Conservation (phyloP, 2,329 filamentous ascomycete genomes). For the Hypoxylon sp. region DNA sequence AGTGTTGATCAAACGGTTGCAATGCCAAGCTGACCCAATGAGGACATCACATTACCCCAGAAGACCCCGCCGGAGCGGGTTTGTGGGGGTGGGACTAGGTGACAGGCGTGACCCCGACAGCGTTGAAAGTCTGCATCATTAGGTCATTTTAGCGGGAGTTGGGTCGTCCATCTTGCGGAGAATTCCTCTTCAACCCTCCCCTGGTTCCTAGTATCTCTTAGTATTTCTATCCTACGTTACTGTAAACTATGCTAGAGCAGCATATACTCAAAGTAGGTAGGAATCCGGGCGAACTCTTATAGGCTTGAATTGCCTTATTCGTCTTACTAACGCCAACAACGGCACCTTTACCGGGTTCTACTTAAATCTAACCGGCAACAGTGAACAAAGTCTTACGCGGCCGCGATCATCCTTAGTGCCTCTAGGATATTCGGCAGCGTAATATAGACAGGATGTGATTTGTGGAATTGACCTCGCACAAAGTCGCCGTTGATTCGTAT, state of each 20-base stretch:
- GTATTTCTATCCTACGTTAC: background rate
- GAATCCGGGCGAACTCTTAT: background rate
- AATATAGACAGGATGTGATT: conserved; percentile 7
- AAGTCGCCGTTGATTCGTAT: conserved; percentile 7
- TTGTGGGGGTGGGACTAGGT: conserved; percentile 35
- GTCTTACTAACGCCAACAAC: background rate
- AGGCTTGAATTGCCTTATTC: conserved; percentile 11
- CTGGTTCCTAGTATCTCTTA: background rate
- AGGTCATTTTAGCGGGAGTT: conserved; percentile 28
- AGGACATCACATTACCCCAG: conserved; percentile 29
- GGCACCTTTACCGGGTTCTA: conserved; percentile 2
- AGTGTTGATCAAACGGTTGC: conserved; percentile 28
- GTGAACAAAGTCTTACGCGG: background rate
- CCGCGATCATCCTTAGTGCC: conserved; percentile 1
- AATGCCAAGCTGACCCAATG: conserved; percentile 26
- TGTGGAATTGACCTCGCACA: conserved; percentile 6
- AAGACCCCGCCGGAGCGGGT: conserved; percentile 14
- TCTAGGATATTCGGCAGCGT: background rate
- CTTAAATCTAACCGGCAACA: background rate
- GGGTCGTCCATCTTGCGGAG: conserved; percentile 28
- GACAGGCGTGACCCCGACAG: conserved; percentile 15
- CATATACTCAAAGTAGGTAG: background rate
- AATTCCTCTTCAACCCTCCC: conserved; percentile 2
- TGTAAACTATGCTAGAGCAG: conserved; percentile 1
- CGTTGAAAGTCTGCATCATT: conserved; percentile 26